Percentiles rank a stretch among this genome's conserved stretches.
These are phyloP conservation scores for Stachybotrys echinatus DNA, from an alignment of 2,329 filamentous ascomycete genomes.

Conservation along the genomic window DNA sequence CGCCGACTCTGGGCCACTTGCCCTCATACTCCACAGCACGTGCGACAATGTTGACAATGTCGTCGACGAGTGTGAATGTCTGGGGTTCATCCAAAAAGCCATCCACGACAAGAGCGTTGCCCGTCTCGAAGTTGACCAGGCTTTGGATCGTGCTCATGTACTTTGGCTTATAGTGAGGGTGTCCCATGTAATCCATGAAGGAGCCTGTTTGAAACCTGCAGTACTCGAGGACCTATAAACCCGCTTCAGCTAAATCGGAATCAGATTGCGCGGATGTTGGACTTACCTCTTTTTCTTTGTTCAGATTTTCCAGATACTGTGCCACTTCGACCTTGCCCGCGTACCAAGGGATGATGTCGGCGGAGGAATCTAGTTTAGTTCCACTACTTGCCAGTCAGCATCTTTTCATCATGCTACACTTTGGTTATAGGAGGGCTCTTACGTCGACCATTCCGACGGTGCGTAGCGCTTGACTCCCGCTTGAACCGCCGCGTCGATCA, in stretches of 20 bases:
- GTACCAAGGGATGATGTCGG: slow-evolving; percentile 40
- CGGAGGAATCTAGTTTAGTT: slow-evolving; percentile 3
- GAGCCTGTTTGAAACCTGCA: slow-evolving; percentile 48
- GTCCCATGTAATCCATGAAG: slow-evolving; percentile 48
- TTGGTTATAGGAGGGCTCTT: slow-evolving; percentile 6
- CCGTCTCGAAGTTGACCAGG: slow-evolving; percentile 28
- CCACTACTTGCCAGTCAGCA: slow-evolving; percentile 4
- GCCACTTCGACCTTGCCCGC: slow-evolving; percentile 41
- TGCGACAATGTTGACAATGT: slow-evolving; percentile 33
- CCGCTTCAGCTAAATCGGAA: not conserved
- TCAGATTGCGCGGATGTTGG: not conserved
- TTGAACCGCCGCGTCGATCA: slow-evolving; percentile 54
- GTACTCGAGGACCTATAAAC: slow-evolving; percentile 44
- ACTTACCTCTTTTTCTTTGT: slow-evolving; percentile 34
- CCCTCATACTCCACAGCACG: slow-evolving; percentile 35
- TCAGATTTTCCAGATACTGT: slow-evolving; percentile 45
- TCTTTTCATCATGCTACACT: not conserved
- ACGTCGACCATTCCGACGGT: slow-evolving; percentile 50
- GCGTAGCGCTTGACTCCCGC: slow-evolving; percentile 58
- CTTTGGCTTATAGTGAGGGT: slow-evolving; percentile 38
- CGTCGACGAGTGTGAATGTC: slow-evolving; percentile 36
- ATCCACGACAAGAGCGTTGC: slow-evolving; percentile 34
- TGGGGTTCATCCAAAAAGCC: slow-evolving; percentile 32
- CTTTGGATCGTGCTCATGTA: slow-evolving; percentile 32
- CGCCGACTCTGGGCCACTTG: slow-evolving; percentile 33